Evolutionary conservation across 2,329 filamentous ascomycete species (phyloP).

Genomic region (Fusarium sp.): DNA sequence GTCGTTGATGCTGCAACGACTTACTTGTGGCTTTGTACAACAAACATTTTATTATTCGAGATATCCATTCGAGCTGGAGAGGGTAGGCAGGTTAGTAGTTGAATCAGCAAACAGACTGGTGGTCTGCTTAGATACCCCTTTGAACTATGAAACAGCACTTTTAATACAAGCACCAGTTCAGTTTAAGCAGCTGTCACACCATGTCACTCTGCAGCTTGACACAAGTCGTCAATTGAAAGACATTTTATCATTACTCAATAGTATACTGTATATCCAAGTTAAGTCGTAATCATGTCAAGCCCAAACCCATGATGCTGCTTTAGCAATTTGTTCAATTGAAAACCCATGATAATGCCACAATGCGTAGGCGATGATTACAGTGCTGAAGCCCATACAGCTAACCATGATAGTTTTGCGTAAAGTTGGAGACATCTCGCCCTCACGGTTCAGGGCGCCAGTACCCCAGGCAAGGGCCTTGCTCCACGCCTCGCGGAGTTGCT

Average conservation of each 20-base stretch:
- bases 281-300: conserved; percentile 25
- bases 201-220: background rate
- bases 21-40: conserved; percentile 24
- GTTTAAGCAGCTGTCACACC: background rate
- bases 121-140: conserved; percentile 34
- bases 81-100: background rate
- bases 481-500: conserved; percentile 45
- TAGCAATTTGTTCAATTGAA: conserved; percentile 25
- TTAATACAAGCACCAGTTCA: background rate
- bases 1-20: conserved; percentile 53
- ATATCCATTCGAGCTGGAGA: background rate
- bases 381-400: conserved; percentile 41
- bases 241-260: conserved; percentile 35
- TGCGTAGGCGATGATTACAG: conserved; percentile 42
- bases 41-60: background rate
- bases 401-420: conserved; percentile 38
- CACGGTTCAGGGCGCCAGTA: conserved; percentile 33
- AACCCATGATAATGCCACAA: conserved; percentile 39
- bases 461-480: conserved; percentile 40
- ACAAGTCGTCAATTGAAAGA: conserved; percentile 2
- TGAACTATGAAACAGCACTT: background rate
- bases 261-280: conserved; percentile 20
- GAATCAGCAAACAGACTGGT: background rate
- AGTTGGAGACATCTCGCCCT: conserved; percentile 34
- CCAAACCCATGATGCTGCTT: conserved; percentile 37